Evolutionary conservation across 495 filamentous ascomycete genomes (phyloP), one percentile per base, ranked within the genome.

Genomic region (Xylaria bambusicola): DNA sequence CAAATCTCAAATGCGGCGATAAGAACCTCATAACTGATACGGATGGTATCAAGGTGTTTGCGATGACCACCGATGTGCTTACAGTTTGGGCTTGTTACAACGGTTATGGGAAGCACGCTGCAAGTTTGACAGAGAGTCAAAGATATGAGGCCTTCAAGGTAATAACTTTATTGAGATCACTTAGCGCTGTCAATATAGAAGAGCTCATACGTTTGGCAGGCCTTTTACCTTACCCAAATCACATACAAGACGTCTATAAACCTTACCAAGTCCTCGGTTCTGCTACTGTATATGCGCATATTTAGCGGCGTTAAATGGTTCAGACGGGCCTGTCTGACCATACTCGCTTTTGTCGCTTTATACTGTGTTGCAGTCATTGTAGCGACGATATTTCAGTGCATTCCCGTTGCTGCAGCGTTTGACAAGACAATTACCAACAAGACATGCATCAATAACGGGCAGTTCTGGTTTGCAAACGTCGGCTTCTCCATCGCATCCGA

Each of bases 401-500:
- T 67, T 0, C 85, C 86, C 1, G 62, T 88, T 10, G 69, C 69
- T 7, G 74, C 71, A 52, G 80, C 80, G 50, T 86, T 82, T 76
- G 71, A 86, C 57, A 78, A 76, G 44, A 60, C 71, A 2, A 65
- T 85, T 3, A 67, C 73, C 0, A 82, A 82, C 4, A 57, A 12
- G 10, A 58, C 56, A 27, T 89, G 86, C 63, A 75, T 87, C 48
- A 77, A 73, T 53, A 68, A 67, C 13, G 65, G 63, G 1, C 61
- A 67, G 12, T 69, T 76, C 52, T 77, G 75, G 70, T 81, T 82
- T 50, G 76, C 80, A 61, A 84, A 84, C 55, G 78, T 81, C 1
- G 75, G 75, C 0, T 78, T 86, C 66, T 78, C 78, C 20, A 83
- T 84, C 33, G 63, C 65, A n/a, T 82, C 77, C 17, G 84, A 87